Conservation (phyloP, 2,329 filamentous ascomycete genomes). For the Plenodomus tracheiphilus region DNA sequence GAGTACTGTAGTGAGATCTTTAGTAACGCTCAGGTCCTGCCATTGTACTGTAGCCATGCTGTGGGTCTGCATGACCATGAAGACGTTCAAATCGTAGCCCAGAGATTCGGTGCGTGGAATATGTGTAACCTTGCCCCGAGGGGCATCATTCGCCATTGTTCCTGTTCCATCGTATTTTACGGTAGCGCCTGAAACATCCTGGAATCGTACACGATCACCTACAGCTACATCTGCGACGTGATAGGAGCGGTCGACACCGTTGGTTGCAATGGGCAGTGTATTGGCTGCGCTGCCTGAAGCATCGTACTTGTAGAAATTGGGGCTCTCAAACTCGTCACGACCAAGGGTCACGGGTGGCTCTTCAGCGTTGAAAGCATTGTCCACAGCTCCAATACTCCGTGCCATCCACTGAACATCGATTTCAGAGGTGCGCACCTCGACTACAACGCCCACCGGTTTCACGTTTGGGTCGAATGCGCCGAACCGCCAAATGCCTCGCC, state of each 20-base stretch:
- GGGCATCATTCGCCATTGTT: conserved; percentile 28
- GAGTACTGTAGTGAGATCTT: conserved; percentile 51
- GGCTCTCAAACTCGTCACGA: conserved; percentile 49
- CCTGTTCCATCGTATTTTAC: conserved; percentile 54
- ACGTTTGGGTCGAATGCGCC: conserved; percentile 57
- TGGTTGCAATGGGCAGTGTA: conserved; percentile 25
- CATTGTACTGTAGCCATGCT: conserved; percentile 60
- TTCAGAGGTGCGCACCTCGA: conserved; percentile 52
- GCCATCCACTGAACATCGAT: conserved; percentile 59
- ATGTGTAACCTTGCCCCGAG: conserved; percentile 48
- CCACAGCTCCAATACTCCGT: conserved; percentile 43
- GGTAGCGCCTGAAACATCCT: conserved; percentile 54
- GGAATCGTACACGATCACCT: conserved; percentile 59
- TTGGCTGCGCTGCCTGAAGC: conserved; percentile 26
- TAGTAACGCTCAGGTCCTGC: conserved; percentile 60
- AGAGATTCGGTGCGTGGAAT: conserved; percentile 53
- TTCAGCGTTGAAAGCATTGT: conserved; percentile 18
- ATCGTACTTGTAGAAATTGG: conserved; percentile 51
- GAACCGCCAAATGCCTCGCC: conserved; percentile 56
- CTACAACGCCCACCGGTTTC: conserved; percentile 55
- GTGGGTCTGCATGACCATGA: conserved; percentile 53
- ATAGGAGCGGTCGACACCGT: conserved; percentile 32
- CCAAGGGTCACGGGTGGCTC: conserved; percentile 40
- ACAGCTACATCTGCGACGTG: conserved; percentile 47
- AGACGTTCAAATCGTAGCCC: conserved; percentile 63